Conservation (phyloP, 1,284 basidiomycete genomes). For the Pseudozyma pruni region DNA sequence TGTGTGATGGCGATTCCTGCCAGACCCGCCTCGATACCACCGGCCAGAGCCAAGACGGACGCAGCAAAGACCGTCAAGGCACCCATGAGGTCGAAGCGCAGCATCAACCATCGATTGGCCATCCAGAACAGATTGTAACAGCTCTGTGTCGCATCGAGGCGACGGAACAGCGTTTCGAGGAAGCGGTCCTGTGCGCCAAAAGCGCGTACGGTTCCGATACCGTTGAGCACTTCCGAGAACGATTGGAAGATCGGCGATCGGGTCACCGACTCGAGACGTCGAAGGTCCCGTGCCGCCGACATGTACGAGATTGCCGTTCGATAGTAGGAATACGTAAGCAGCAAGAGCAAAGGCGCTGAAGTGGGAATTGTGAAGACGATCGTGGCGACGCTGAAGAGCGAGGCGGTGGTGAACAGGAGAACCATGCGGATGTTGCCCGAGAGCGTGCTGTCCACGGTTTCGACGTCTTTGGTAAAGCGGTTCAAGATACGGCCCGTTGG, state of each 20-base stretch:
- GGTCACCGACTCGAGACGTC: constrained; percentile 61
- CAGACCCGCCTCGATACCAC: constrained; percentile 40
- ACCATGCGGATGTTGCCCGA: constrained; percentile 31
- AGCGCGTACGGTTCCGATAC: constrained; percentile 71
- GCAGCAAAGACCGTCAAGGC: constrained; percentile 70
- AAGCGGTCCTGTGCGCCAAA: constrained; percentile 71
- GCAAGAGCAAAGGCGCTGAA: constrained; percentile 69
- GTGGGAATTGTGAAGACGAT: constrained; percentile 60
- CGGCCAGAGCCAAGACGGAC: constrained; percentile 68
- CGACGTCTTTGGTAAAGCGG: constrained; percentile 70
- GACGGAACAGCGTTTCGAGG: constrained; percentile 69
- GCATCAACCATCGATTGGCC: constrained; percentile 51
- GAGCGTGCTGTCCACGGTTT: constrained; percentile 70
- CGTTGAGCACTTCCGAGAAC: constrained; percentile 68
- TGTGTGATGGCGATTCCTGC: constrained; percentile 52
- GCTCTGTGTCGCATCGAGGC: constrained; percentile 70
- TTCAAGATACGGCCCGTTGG: constrained; percentile 71
- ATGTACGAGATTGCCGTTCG: constrained; percentile 70
- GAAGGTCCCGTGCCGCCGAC: constrained; percentile 70
- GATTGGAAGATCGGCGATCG: constrained; percentile 67
- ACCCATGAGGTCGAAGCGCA: constrained; percentile 69
- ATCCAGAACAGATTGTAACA: constrained; percentile 61
- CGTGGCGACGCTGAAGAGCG: constrained; percentile 65
- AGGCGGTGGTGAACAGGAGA: constrained; percentile 52
- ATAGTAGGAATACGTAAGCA: constrained; percentile 70